Base-by-base conservation (phyloP, 148 eudicot species). In the Camellia japonica region DNA sequence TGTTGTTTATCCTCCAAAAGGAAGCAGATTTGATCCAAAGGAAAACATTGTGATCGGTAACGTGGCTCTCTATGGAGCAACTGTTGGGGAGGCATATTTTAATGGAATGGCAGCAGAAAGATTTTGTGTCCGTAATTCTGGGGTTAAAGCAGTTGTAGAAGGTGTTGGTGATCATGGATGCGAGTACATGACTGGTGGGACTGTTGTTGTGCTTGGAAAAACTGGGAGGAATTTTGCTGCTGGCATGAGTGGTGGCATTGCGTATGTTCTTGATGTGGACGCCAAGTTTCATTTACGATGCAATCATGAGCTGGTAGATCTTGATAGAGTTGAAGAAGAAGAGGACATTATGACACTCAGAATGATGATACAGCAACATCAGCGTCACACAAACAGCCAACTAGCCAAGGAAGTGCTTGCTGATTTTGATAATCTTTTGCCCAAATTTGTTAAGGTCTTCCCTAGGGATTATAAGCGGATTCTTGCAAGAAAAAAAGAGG, bases 141-240 rank as follows among this genome's bases (percentile, higher is more conserved):
- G 99, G 74, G 99, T 93, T 20, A 92, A 88, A 84, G 92, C 99
- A 30, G 99, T 97, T 68, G 99, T 94, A 14, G 99, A 97, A 91
- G 99, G 99, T 72, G 97, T 97, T 80, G 99, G 99, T 68, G 99
- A 97, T 81, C 99, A 97, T 74, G 98, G 99, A 13, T 97, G 99
- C 64, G 99, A 97, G 84, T 97, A 97, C 85, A 97, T 97, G 99
- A 97, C 99, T 23, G 99, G 99, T 78, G 99, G 99, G 58, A 91
- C 89, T 14, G 95, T 92, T 56, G 93, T 94, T 10, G 93, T 97
- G 49, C 88, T 97, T 16, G 99, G 99, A 2, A 91, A 94, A 85
- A 94, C 98, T 1, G 99, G 99, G 61, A 88, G 94, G 79, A 97
- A 97, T 82, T 97, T 97, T 85, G 99, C 99, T 72, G 99, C 99